These are phyloP conservation scores for Plantago lanceolata DNA, from an alignment of 305 asterid species.

Conservation along the genomic window DNA sequence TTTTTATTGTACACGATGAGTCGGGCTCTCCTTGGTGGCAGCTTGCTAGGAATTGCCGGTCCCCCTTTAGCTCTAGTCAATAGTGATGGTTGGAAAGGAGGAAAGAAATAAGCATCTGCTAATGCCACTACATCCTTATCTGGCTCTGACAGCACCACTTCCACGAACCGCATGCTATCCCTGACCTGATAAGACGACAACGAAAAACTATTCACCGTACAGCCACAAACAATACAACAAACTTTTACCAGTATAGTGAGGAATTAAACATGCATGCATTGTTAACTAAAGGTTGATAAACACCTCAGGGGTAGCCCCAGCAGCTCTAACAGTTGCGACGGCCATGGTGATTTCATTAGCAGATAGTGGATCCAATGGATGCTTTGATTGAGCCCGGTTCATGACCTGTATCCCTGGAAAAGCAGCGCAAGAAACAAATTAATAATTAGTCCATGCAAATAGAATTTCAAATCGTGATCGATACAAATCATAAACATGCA, in stretches of 20 bases:
- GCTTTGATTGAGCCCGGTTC: slow-evolving; percentile 66
- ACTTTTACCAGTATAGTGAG: too few species aligned
- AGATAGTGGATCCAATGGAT: slow-evolving; percentile 81
- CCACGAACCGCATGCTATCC: slow-evolving; percentile 90
- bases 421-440: too few species aligned
- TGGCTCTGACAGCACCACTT: slow-evolving; percentile 87
- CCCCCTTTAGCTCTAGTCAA: slow-evolving; percentile 81
- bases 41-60: slow-evolving; percentile 71
- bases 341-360: slow-evolving; percentile 74
- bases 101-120: slow-evolving; percentile 95
- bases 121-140: slow-evolving; percentile 76
- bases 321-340: slow-evolving; percentile 76
- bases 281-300: slow-evolving; percentile 8
- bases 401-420: slow-evolving; percentile 49
- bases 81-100: slow-evolving; percentile 91
- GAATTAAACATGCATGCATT: too few species aligned
- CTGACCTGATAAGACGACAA: slow-evolving; percentile 65
- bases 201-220: too few species aligned
- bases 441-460: too few species aligned
- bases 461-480: too few species aligned
- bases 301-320: slow-evolving; percentile 91
- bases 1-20: slow-evolving; percentile 80
- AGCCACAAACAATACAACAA: too few species aligned
- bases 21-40: slow-evolving; percentile 89
- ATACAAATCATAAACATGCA: too few species aligned